These are phyloP conservation scores for Penicillium palitans DNA, from an alignment of 2,329 filamentous ascomycete species.

Conservation along the genomic window DNA sequence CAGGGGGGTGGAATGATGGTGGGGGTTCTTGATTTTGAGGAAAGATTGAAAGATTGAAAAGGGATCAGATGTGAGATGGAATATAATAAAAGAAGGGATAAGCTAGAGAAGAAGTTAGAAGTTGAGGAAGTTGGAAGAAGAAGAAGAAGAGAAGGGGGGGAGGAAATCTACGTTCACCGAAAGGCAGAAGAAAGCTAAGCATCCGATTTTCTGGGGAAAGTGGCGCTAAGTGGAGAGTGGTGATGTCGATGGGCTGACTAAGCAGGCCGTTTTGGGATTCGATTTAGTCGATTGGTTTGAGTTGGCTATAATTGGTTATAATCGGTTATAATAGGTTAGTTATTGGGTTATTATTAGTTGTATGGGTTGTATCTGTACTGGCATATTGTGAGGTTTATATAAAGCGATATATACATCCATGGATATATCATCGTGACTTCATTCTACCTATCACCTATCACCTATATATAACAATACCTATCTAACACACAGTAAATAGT, in stretches of 20 bases:
- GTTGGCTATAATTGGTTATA: no score
- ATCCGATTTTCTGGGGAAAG: slow-evolving; percentile 24
- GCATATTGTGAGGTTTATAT: not conserved
- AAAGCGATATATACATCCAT: not conserved
- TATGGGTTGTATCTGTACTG: no score
- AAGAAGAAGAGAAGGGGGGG: not conserved
- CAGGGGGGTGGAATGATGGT: not conserved
- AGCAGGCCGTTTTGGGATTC: not conserved
- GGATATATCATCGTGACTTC: not conserved
- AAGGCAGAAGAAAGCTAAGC: slow-evolving; percentile 14
- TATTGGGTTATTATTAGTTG: not conserved
- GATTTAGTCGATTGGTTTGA: no score
- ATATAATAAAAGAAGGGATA: no score
- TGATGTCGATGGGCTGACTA: slow-evolving; percentile 13
- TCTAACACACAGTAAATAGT: not conserved
- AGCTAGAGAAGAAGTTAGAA: no score
- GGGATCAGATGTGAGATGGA: no score
- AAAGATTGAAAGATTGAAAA: not conserved
- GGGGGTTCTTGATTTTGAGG: not conserved
- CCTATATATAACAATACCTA: not conserved
- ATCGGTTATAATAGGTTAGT: not conserved
- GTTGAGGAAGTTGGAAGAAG: not conserved
- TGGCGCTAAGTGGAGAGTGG: slow-evolving; percentile 14
- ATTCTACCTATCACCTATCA: not conserved
- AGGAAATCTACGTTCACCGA: not conserved